Conservation (phyloP, 495 filamentous ascomycete genomes). For the Trichocladium antarcticum region DNA sequence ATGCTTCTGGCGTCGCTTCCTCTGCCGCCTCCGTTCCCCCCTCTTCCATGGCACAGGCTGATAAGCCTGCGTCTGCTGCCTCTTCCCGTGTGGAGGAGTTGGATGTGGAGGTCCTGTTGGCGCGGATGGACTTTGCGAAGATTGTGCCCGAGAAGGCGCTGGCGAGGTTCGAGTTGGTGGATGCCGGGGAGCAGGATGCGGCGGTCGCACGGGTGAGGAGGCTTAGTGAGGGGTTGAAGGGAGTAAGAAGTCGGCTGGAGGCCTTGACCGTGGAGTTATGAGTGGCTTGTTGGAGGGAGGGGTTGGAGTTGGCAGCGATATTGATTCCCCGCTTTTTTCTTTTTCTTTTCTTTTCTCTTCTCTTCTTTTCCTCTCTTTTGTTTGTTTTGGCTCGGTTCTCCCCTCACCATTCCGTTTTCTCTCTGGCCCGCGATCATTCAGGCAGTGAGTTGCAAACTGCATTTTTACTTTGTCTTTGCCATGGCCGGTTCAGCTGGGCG, state of each 20-base stretch:
- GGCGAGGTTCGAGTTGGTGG: slow-evolving; percentile 47
- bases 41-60: too few species aligned
- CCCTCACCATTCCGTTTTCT: too few species aligned
- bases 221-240: not conserved
- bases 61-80: slow-evolving; percentile 26
- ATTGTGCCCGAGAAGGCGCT: slow-evolving; percentile 48
- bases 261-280: not conserved
- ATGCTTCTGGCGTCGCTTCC: slow-evolving; percentile 28
- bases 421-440: too few species aligned
- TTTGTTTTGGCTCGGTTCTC: too few species aligned
- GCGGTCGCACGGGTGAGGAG: not conserved
- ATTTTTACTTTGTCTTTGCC: too few species aligned
- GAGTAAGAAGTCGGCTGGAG: not conserved
- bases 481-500: too few species aligned
- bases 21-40: slow-evolving; percentile 8
- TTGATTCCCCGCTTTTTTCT: too few species aligned
- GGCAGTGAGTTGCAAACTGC: too few species aligned
- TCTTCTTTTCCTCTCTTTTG: too few species aligned
- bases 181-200: slow-evolving; percentile 38
- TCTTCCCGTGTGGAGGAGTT: slow-evolving; percentile 9
- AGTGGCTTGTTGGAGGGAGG: not conserved
- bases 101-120: not conserved
- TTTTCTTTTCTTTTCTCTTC: too few species aligned
- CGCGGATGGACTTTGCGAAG: slow-evolving; percentile 40
- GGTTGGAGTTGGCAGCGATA: too few species aligned